Conservation (phyloP, 805 yeast species). For the Candida wancherniae region DNA sequence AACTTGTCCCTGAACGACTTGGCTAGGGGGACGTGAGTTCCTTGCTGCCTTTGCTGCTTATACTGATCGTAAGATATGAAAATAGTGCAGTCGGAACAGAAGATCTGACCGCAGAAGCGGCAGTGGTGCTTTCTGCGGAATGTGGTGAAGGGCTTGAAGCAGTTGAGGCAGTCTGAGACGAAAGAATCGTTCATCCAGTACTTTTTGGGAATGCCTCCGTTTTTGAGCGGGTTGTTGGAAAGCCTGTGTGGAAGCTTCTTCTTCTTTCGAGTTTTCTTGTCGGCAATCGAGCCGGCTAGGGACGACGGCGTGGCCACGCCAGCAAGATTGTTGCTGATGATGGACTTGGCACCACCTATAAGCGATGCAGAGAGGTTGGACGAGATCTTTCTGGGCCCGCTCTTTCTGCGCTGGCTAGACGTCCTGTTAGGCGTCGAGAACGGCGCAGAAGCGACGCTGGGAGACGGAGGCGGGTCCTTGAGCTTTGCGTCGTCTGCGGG, state of each 20-base stretch:
- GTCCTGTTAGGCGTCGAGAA: background rate
- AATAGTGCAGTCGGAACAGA: constrained; percentile 77
- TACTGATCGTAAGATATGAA: constrained; percentile 57
- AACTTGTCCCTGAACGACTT: constrained; percentile 57
- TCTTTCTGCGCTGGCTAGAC: constrained; percentile 1
- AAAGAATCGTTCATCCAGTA: constrained; percentile 97
- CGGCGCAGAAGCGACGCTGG: constrained; percentile 1
- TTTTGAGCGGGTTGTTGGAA: constrained; percentile 40
- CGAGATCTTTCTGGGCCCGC: constrained; percentile 22
- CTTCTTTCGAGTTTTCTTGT: constrained; percentile 16
- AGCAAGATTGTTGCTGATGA: constrained; percentile 26
- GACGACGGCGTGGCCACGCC: constrained; percentile 32
- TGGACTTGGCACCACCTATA: constrained; percentile 35
- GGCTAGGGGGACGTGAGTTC: constrained; percentile 5
- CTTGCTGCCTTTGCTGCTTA: constrained; percentile 31
- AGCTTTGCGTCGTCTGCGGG: constrained; percentile 1
- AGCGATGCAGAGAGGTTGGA: constrained; percentile 31
- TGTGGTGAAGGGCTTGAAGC: constrained; percentile 75
- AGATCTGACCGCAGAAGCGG: constrained; percentile 92
- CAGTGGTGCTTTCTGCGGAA: constrained; percentile 93
- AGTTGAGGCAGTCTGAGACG: constrained; percentile 80
- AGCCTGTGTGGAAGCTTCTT: constrained; percentile 26
- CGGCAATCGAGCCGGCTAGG: constrained; percentile 15
- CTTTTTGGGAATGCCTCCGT: constrained; percentile 60
- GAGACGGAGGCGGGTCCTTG: background rate